These are phyloP conservation scores for Pezicula rhizophila DNA, from an alignment of 2,329 filamentous ascomycete genomes.

Conservation along the genomic window DNA sequence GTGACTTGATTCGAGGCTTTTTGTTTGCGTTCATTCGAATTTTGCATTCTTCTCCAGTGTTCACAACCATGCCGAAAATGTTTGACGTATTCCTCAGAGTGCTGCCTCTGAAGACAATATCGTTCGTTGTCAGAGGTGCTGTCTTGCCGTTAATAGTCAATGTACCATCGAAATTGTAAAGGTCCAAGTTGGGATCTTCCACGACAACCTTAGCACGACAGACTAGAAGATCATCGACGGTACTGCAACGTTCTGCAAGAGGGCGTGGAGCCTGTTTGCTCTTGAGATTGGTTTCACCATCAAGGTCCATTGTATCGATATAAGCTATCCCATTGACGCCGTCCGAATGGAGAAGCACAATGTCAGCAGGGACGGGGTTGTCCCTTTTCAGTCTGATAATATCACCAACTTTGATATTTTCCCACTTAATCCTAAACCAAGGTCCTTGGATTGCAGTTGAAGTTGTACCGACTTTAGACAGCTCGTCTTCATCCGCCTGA, in stretches of 20 bases:
- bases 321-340: conserved; percentile 77
- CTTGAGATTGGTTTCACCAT: conserved; percentile 79
- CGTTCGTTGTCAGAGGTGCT: conserved; percentile 68
- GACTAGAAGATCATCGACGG: conserved; percentile 46
- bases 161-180: conserved; percentile 71
- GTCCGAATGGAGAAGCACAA: conserved; percentile 70
- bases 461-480: conserved; percentile 2
- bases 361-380: conserved; percentile 75
- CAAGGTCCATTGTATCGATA: conserved; percentile 77
- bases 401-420: conserved; percentile 64
- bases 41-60: conserved; percentile 90
- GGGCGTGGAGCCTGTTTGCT: conserved; percentile 62
- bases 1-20: conserved; percentile 79
- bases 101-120: conserved; percentile 82
- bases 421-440: conserved; percentile 52
- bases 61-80: conserved; percentile 76
- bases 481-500: neutral
- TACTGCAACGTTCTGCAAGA: conserved; percentile 54
- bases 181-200: conserved; percentile 71
- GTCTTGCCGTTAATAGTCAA: conserved; percentile 53
- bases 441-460: conserved; percentile 32
- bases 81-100: conserved; percentile 67
- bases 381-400: conserved; percentile 65
- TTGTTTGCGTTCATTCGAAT: conserved; percentile 96
- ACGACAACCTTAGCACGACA: conserved; percentile 60